phyloP scores from a whole-genome alignment of 2,329 filamentous ascomycete species.

The Amauroascus verrucosus region DNA sequence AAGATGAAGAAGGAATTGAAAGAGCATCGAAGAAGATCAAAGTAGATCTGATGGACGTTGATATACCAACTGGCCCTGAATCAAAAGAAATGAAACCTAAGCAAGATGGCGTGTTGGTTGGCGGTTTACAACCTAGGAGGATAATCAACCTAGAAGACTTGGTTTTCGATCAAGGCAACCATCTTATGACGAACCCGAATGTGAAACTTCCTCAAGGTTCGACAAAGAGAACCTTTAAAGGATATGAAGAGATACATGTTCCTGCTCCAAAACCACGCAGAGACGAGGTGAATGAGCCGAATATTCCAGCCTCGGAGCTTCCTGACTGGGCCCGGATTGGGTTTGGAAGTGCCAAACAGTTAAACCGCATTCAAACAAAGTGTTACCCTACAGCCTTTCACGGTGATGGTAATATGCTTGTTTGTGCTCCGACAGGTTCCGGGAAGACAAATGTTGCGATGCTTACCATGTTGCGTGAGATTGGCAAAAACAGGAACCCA shows the following conservation, averaged over 20 bases:
- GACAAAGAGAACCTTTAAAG: slow-evolving; percentile 91
- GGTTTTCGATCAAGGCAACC: slow-evolving; percentile 94
- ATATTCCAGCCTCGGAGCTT: slow-evolving; percentile 75
- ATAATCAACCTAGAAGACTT: slow-evolving; percentile 92
- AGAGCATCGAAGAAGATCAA: slow-evolving; percentile 72
- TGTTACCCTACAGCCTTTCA: slow-evolving; percentile 86
- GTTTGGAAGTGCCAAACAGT: slow-evolving; percentile 73
- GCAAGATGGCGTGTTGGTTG: slow-evolving; percentile 59
- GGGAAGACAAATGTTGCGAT: slow-evolving; percentile 99
- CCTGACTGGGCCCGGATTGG: slow-evolving; percentile 85
- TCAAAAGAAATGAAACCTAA: slow-evolving; percentile 45
- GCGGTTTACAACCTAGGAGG: slow-evolving; percentile 75
- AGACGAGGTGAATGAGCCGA: slow-evolving; percentile 62
- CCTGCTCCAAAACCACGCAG: slow-evolving; percentile 80
- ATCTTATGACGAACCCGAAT: slow-evolving; percentile 98
- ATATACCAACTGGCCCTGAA: slow-evolving; percentile 54
- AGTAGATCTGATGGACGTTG: slow-evolving; percentile 73
- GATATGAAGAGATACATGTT: slow-evolving; percentile 97
- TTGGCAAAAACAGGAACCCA: slow-evolving; percentile 86
- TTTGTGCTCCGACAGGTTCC: slow-evolving; percentile 93
- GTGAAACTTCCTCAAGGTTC: slow-evolving; percentile 89
- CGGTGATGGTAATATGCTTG: slow-evolving; percentile 92
- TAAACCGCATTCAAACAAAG: slow-evolving; percentile 92
- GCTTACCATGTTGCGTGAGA: slow-evolving; percentile 89
- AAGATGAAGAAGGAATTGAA: slow-evolving; percentile 46